These are phyloP conservation scores for Epicoccum nigrum DNA, from an alignment of 2,329 filamentous ascomycete species.

Conservation along the genomic window DNA sequence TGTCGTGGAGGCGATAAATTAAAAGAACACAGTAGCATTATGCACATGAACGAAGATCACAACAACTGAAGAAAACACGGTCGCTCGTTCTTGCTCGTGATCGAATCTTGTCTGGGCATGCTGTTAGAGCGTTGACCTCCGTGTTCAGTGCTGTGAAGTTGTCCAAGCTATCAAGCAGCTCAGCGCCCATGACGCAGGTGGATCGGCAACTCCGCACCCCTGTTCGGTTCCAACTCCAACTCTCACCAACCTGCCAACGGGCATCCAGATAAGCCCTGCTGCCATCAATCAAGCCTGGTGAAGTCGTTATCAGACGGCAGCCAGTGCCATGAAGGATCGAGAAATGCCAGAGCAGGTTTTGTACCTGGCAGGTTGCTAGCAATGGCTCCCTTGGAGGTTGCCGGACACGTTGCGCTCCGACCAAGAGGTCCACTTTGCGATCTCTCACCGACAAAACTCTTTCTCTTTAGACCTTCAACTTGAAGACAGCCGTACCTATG, in stretches of 20 bases:
- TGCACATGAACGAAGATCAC: neutral
- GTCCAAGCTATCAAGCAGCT: neutral
- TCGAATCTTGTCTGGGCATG: too few relatives aligned
- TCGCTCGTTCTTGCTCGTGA: too few relatives aligned
- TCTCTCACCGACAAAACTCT: neutral
- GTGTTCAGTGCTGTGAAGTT: too few relatives aligned
- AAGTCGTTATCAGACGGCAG: neutral
- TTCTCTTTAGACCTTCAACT: neutral
- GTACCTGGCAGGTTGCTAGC: neutral
- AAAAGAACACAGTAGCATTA: constrained; percentile 10
- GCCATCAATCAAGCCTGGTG: constrained; percentile 4
- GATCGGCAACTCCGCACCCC: constrained; percentile 15
- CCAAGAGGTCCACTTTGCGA: neutral
- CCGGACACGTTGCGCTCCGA: neutral
- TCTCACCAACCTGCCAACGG: constrained; percentile 10
- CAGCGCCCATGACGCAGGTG: constrained; percentile 9
- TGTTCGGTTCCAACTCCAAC: constrained; percentile 3
- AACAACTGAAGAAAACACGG: too few relatives aligned
- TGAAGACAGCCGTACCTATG: neutral
- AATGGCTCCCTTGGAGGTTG: neutral
- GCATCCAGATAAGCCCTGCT: constrained; percentile 10
- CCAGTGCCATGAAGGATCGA: constrained; percentile 8
- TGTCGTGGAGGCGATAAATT: constrained; percentile 2
- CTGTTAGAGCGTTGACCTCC: too few relatives aligned
- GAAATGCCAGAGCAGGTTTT: constrained; percentile 9